phyloP scores from a whole-genome alignment of 1,284 basidiomycete genomes.

The Puccinia novopanici region DNA sequence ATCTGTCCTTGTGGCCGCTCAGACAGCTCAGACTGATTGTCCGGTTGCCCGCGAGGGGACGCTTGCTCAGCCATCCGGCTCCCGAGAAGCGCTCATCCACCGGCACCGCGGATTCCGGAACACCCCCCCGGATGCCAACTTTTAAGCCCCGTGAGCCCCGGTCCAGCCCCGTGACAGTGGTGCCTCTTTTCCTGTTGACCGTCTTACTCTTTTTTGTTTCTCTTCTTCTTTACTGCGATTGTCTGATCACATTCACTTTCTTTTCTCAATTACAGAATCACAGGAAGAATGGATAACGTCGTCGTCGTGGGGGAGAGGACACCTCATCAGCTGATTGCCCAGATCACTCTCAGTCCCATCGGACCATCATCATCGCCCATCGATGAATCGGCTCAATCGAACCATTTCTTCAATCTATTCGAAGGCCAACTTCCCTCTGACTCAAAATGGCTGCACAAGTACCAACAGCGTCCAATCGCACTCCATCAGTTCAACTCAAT shows the following conservation, averaged over 20 bases:
- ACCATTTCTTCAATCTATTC: not conserved
- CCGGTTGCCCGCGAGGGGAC: no score
- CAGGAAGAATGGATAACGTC: not conserved
- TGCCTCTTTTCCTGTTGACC: not conserved
- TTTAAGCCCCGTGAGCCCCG: no score
- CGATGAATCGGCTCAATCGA: slow-evolving; percentile 13
- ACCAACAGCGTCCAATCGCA: not conserved
- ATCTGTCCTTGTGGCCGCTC: no score
- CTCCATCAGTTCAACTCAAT: slow-evolving; percentile 25
- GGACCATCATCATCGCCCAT: slow-evolving; percentile 2
- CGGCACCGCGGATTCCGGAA: no score
- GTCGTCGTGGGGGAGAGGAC: not conserved
- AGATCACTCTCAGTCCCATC: not conserved
- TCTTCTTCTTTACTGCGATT: not conserved
- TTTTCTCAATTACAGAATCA: not conserved
- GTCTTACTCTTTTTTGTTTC: not conserved
- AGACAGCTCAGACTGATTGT: no score
- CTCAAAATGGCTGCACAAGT: slow-evolving; percentile 7
- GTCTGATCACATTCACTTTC: no score
- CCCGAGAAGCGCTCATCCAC: no score
- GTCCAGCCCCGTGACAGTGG: no score
- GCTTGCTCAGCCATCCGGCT: no score
- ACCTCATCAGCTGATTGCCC: not conserved
- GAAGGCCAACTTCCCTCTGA: not conserved
- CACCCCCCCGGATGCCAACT: no score